These are phyloP conservation scores for Meyerozyma elateridarum DNA, from an alignment of 1,139 yeast species.

Conservation along the genomic window DNA sequence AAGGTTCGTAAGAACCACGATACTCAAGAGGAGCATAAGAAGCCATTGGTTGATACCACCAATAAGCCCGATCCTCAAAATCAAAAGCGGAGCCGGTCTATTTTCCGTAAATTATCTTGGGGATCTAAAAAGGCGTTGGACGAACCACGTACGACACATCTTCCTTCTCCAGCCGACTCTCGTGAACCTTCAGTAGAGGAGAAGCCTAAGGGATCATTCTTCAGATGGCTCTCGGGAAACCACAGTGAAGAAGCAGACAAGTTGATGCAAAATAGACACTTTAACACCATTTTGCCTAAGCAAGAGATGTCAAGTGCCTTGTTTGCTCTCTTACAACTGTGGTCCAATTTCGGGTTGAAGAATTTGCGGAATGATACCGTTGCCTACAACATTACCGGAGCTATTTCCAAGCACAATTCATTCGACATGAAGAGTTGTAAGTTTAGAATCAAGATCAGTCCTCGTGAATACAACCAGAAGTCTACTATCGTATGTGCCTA, in stretches of 20 bases:
- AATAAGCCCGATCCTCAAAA: slow-evolving; percentile 20
- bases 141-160: slow-evolving; percentile 18
- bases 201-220: slow-evolving; percentile 27
- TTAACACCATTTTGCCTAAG: slow-evolving; percentile 42
- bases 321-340: slow-evolving; percentile 55
- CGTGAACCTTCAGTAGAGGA: slow-evolving; percentile 31
- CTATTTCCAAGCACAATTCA: slow-evolving; percentile 56
- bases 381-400: slow-evolving; percentile 49
- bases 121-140: slow-evolving; percentile 38
- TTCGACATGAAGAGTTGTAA: slow-evolving; percentile 61
- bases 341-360: slow-evolving; percentile 69
- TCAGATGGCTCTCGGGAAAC: slow-evolving; percentile 40
- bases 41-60: slow-evolving; percentile 32
- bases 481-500: slow-evolving; percentile 45
- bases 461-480: slow-evolving; percentile 32
- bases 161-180: slow-evolving; percentile 39
- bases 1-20: slow-evolving; percentile 20
- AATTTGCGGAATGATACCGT: slow-evolving; percentile 46
- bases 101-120: slow-evolving; percentile 64
- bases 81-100: slow-evolving; percentile 41
- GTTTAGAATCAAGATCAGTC: slow-evolving; percentile 51
- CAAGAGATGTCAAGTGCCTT: slow-evolving; percentile 63
- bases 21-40: slow-evolving; percentile 12
- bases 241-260: slow-evolving; percentile 16
- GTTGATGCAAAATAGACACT: slow-evolving; percentile 27